phyloP scores from a whole-genome alignment of 495 filamentous ascomycete species.

The Podospora pseudocomata region DNA sequence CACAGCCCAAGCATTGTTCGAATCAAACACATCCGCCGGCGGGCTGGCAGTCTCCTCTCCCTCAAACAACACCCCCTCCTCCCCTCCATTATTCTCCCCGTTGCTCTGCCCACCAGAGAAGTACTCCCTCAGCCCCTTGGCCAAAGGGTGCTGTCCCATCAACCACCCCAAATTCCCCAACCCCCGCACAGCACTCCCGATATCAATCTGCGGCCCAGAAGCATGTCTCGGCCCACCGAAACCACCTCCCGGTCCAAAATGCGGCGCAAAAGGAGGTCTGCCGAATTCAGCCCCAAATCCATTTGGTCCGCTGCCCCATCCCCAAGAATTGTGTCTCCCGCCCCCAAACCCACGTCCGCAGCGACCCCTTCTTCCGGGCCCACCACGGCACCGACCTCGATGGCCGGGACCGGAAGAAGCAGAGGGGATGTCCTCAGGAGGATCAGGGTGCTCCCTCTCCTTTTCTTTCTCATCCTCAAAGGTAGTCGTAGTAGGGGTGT shows the following conservation, averaged over 20 bases:
- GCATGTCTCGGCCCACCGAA: not conserved
- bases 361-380: slow-evolving; percentile 16
- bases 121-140: slow-evolving; percentile 39
- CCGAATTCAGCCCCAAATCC: not conserved
- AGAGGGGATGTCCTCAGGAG: slow-evolving; percentile 27
- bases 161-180: slow-evolving; percentile 37
- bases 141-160: slow-evolving; percentile 40
- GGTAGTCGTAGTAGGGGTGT: slow-evolving; percentile 16
- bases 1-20: slow-evolving; percentile 56
- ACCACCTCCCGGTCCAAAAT: not conserved
- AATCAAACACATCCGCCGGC: slow-evolving; percentile 69
- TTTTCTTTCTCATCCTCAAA: slow-evolving; percentile 20
- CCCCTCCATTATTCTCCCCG: not conserved
- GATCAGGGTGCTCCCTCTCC: slow-evolving; percentile 23
- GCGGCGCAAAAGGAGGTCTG: not conserved
- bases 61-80: not conserved
- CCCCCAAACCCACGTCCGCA: slow-evolving; percentile 3
- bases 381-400: slow-evolving; percentile 8
- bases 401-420: not conserved
- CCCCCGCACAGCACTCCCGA: slow-evolving; percentile 38
- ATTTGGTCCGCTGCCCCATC: not conserved
- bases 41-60: slow-evolving; percentile 54
- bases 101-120: slow-evolving; percentile 18
- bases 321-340: not conserved
- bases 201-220: slow-evolving; percentile 20